Base-by-base conservation (phyloP, 768 basidiomycete species). In the Lactifluus echinatus region DNA sequence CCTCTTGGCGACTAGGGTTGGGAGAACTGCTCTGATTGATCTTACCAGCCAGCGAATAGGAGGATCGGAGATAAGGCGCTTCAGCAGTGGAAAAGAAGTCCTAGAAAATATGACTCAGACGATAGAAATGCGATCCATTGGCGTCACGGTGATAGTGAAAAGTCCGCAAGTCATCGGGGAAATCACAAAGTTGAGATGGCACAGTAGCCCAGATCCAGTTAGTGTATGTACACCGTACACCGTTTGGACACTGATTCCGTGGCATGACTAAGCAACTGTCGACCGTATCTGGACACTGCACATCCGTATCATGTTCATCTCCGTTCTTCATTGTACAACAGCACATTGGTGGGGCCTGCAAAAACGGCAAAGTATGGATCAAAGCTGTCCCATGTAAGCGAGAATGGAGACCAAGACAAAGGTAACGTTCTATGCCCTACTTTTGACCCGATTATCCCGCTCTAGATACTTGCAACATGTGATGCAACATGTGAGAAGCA, bases 1-100 rank as follows among this genome's bases (percentile, higher is more conserved):
- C 51, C 37, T 40, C 56, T 40, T 57, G 46, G 47, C 56, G 51
- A 57, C 56, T 46, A 53, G 19, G n/a, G 19, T 8, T 15, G 24
- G 21, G 21, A 15, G 34, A 28, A 43, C 23, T 11, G 8, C 42
- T 37, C 42, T 43, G 19, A 37, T 36, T 36, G 42, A 56, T 37
- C 17, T 10, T 14, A 15, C 12, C 24, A 34, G 19, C 21, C n/a
- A 15, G n/a, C n/a, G n/a, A n/a, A n/a, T n/a, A 10, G 15, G 4
- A 15, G 2, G 24, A 8, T 14, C 33, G 49, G 23, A 36, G 40
- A 50, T 36, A 4, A 34, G 2, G 10, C 21, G 24, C n/a, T 26
- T 45, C n/a, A 17, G 7, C 3, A 8, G 23, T 55, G 28, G 11
- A 21, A 37, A 24, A 31, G 3, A 17, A 51, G 12, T 23, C 6